These are phyloP conservation scores for Mycena vulgaris DNA, from an alignment of 768 basidiomycete species.

Conservation along the genomic window DNA sequence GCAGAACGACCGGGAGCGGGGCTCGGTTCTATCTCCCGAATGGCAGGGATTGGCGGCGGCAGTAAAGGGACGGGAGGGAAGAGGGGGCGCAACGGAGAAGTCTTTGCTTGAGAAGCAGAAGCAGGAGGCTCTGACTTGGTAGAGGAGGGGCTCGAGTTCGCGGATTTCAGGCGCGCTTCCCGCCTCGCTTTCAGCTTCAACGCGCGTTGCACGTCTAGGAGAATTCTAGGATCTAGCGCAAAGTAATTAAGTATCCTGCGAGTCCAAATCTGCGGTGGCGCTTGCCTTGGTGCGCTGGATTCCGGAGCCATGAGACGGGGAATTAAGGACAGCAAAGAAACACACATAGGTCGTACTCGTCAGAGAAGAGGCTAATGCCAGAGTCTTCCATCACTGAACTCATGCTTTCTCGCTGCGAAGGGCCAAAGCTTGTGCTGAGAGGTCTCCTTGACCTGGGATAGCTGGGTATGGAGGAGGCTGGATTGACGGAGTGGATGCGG, in stretches of 20 bases:
- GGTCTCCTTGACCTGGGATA: conserved; percentile 47
- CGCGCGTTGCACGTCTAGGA: conserved; percentile 86
- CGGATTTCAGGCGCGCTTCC: conserved; percentile 70
- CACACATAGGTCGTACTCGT: conserved; percentile 87
- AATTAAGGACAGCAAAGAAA: conserved; percentile 33
- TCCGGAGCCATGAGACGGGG: conserved; percentile 30
- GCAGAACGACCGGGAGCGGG: conserved; percentile 3
- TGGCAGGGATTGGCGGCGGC: conserved; percentile 32
- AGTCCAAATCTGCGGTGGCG: conserved; percentile 24
- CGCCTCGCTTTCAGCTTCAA: conserved; percentile 81
- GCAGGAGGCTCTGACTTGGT: conserved; percentile 42
- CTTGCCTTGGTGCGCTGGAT: conserved; percentile 82
- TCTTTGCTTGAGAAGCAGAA: conserved; percentile 43
- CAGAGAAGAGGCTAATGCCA: conserved; percentile 67
- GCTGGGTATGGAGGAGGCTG: conserved; percentile 38
- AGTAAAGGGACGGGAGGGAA: conserved; percentile 40
- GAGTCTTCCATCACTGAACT: conserved; percentile 47
- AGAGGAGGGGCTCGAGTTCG: conserved; percentile 40
- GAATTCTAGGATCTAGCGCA: conserved; percentile 77
- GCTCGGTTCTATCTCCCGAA: conserved; percentile 30
- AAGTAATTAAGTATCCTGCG: neutral
- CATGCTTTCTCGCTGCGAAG: conserved; percentile 42
- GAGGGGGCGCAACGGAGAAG: conserved; percentile 37
- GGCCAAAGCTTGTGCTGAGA: conserved; percentile 39
- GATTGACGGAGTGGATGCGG: conserved; percentile 47